Conservation (phyloP, 108 stramenopile species). For the Stephanodiscus minutulus region DNA sequence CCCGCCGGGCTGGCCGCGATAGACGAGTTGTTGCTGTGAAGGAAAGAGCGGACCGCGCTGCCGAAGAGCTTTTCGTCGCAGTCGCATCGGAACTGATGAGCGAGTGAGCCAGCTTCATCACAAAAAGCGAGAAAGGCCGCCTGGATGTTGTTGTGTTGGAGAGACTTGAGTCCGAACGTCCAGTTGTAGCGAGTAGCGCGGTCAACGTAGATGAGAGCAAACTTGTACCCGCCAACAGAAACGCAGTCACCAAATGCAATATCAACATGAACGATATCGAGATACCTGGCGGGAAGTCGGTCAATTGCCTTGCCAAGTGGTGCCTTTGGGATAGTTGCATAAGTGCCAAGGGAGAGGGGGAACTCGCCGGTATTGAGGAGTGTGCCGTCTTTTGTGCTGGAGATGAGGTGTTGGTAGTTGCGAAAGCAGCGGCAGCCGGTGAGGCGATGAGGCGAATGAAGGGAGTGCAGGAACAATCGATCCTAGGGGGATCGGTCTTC, state of each 20-base stretch:
- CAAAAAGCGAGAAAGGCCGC: too few species aligned
- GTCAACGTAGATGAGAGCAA: too few species aligned
- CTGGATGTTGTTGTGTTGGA: too few species aligned
- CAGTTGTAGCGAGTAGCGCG: too few species aligned
- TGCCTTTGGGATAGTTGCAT: neutral
- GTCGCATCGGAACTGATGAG: neutral
- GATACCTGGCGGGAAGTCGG: neutral
- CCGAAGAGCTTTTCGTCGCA: too few species aligned
- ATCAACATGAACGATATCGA: neutral
- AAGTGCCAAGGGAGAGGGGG: neutral
- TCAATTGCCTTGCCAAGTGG: neutral
- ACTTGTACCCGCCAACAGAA: too few species aligned
- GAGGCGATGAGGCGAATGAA: too few species aligned
- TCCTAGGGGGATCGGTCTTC: neutral
- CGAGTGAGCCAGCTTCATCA: neutral
- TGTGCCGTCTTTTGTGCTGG: neutral
- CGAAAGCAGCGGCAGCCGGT: too few species aligned
- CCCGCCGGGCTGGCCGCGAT: too few species aligned
- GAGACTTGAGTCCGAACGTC: too few species aligned
- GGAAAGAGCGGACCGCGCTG: too few species aligned
- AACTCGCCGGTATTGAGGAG: neutral
- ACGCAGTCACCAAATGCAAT: neutral
- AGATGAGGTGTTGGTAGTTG: neutral
- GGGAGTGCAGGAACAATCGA: neutral
- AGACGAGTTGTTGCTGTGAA: too few species aligned